phyloP scores from a whole-genome alignment of 2,329 filamentous ascomycete species.

The Apiospora sp. region DNA sequence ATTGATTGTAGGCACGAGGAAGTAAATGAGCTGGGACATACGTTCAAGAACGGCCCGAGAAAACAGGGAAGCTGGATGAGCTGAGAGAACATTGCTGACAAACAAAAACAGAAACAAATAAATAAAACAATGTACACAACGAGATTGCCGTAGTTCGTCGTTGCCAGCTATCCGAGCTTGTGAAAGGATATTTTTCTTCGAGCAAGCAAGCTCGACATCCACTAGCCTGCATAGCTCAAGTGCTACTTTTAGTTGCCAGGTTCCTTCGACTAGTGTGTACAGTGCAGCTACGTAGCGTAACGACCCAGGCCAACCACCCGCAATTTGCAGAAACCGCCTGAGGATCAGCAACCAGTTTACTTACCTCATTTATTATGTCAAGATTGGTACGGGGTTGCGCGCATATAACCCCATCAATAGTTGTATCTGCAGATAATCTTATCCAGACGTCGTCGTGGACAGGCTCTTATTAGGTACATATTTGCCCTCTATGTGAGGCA shows the following conservation, averaged over 20 bases:
- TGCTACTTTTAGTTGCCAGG: constrained; percentile 15
- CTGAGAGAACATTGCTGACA: neutral
- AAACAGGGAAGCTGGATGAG: neutral
- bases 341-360: neutral
- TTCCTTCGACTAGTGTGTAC: neutral
- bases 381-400: constrained; percentile 16
- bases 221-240: constrained; percentile 9
- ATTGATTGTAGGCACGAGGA: neutral
- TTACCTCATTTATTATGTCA: constrained; percentile 8
- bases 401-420: neutral
- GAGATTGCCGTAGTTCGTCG: neutral
- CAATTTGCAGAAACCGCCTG: constrained; percentile 18
- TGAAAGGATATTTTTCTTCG: constrained; percentile 4
- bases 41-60: neutral
- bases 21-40: neutral
- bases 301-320: neutral
- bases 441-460: neutral
- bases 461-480: neutral
- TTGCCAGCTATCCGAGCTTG: neutral
- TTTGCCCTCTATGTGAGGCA: neutral
- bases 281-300: constrained; percentile 15
- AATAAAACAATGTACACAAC: neutral
- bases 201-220: neutral
- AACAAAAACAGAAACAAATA: neutral
- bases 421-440: neutral